phyloP scores from a whole-genome alignment of 2,329 filamentous ascomycete genomes.

The Phoma sp. region DNA sequence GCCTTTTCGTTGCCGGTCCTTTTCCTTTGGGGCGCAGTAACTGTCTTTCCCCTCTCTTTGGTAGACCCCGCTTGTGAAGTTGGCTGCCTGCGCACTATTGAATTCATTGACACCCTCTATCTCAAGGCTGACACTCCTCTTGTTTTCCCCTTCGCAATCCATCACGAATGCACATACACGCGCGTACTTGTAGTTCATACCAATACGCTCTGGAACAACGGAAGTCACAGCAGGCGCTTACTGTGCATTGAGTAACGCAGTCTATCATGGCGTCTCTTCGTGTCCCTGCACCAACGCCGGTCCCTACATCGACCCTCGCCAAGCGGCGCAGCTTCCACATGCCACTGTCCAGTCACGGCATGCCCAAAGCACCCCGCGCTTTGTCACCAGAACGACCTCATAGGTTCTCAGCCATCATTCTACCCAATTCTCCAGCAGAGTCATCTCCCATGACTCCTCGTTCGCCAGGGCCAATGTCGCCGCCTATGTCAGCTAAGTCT shows the following conservation, averaged over 20 bases:
- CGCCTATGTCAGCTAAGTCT: slow-evolving; percentile 45
- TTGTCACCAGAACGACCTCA: slow-evolving; percentile 37
- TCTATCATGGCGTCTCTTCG: slow-evolving; percentile 30
- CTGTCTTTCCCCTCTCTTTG: slow-evolving; percentile 22
- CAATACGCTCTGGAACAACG: slow-evolving; percentile 5
- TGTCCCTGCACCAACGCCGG: slow-evolving; percentile 31
- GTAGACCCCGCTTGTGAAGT: slow-evolving; percentile 22
- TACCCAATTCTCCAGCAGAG: slow-evolving; percentile 21
- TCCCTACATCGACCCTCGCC: slow-evolving; percentile 27
- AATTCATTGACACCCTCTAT: slow-evolving; percentile 9
- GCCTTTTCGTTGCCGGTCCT: slow-evolving; percentile 28
- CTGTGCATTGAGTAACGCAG: slow-evolving; percentile 14
- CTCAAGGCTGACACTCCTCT: slow-evolving; percentile 8
- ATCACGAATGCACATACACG: slow-evolving; percentile 1
- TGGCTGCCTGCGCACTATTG: slow-evolving; percentile 25
- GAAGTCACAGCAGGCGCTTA: slow-evolving; percentile 15
- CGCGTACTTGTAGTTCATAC: slow-evolving; percentile 2
- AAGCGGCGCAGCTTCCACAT: slow-evolving; percentile 29
- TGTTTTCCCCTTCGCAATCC: background rate
- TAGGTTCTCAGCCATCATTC: slow-evolving; percentile 35
- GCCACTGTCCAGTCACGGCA: slow-evolving; percentile 40
- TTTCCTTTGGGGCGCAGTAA: slow-evolving; percentile 29
- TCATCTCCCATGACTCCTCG: slow-evolving; percentile 30
- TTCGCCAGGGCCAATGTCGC: slow-evolving; percentile 36
- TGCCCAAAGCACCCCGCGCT: slow-evolving; percentile 41